phyloP scores from a whole-genome alignment of 1,139 yeast species.

The Pichia sp. region DNA sequence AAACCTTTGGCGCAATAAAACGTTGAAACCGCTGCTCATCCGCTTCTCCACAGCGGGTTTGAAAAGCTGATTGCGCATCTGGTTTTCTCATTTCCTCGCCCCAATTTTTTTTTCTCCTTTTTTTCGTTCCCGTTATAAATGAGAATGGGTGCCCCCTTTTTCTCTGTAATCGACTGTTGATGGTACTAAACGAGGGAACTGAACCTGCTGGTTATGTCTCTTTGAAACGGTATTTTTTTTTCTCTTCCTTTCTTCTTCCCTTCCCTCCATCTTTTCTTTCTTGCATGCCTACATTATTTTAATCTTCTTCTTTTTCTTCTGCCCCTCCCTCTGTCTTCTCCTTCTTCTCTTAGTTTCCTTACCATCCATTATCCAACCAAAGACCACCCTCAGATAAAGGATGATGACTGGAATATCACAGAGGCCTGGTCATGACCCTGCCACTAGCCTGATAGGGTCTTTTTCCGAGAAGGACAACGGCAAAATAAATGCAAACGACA shows the following conservation, averaged over 20 bases:
- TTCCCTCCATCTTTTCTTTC: too few species aligned
- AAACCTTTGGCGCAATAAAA: not conserved
- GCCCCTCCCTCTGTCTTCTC: too few species aligned
- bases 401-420: not conserved
- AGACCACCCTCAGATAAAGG: not conserved
- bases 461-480: not conserved
- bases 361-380: too few species aligned
- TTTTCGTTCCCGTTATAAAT: not conserved
- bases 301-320: too few species aligned
- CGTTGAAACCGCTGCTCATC: not conserved
- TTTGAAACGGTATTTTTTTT: not conserved
- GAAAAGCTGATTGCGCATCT: not conserved
- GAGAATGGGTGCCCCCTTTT: not conserved
- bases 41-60: not conserved
- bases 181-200: not conserved
- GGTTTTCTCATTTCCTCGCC: not conserved
- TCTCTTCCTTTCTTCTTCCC: too few species aligned
- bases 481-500: not conserved
- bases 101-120: not conserved
- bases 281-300: too few species aligned
- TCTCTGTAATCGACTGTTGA: not conserved
- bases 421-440: not conserved
- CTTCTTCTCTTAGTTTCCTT: too few species aligned
- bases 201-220: not conserved
- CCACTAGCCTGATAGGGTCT: not conserved